Conservation (phyloP, 2,329 filamentous ascomycete species). For the Ascochyta rabiei region DNA sequence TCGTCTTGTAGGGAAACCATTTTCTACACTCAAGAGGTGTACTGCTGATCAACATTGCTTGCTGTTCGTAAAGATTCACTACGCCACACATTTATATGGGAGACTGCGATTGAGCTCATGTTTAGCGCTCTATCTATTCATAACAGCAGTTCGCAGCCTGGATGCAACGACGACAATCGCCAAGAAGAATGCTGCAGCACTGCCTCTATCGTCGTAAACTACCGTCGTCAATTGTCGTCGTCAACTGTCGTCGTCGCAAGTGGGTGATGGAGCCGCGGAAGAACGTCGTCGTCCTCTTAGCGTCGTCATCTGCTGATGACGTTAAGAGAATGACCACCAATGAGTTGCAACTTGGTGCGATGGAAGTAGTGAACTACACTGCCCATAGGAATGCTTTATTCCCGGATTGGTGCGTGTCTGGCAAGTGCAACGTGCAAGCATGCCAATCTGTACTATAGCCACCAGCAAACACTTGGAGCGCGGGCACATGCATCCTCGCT, state of each 20-base stretch:
- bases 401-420: not conserved
- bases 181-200: not conserved
- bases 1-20: not conserved
- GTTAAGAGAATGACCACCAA: conserved; percentile 10
- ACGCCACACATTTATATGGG: not conserved
- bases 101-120: not conserved
- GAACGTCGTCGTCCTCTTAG: not conserved
- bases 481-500: not conserved
- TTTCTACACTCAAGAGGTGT: not conserved
- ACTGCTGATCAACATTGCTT: not conserved
- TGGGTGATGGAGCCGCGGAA: not conserved
- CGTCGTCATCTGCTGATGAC: conserved; percentile 27
- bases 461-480: conserved; percentile 5
- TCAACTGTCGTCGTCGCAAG: not conserved
- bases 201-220: not conserved
- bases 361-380: not conserved
- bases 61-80: not conserved
- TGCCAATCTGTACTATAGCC: not conserved
- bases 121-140: not conserved
- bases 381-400: not conserved
- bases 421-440: not conserved
- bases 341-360: not conserved
- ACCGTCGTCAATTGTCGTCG: too few relatives aligned
- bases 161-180: not conserved
- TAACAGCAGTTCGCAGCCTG: not conserved